phyloP scores from a whole-genome alignment of 1,284 basidiomycete species.

The Fomitopsis palustris region DNA sequence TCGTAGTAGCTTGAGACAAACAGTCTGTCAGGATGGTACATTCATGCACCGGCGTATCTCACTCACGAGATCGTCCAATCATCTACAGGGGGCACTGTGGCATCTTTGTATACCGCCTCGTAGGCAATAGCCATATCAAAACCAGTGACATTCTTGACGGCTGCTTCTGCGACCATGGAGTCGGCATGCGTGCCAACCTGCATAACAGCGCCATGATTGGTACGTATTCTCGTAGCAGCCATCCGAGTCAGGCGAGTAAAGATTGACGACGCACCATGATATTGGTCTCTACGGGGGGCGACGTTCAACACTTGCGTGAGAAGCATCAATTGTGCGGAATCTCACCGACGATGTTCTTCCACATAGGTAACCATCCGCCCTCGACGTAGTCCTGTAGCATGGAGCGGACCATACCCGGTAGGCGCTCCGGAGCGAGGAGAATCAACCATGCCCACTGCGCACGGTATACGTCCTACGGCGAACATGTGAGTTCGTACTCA shows the following conservation, averaged over 20 bases:
- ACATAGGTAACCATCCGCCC: conserved; percentile 87
- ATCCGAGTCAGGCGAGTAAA: too few relatives aligned
- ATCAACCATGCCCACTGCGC: conserved; percentile 80
- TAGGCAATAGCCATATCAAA: conserved; percentile 70
- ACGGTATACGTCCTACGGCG: conserved; percentile 66
- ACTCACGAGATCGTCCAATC: conserved; percentile 56
- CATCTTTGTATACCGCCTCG: conserved; percentile 76
- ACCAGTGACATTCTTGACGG: conserved; percentile 57
- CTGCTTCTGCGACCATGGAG: conserved; percentile 77
- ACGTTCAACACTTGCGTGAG: neutral
- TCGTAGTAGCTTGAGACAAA: conserved; percentile 54
- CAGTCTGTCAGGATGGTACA: neutral
- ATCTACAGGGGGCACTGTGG: conserved; percentile 59
- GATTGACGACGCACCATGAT: too few relatives aligned
- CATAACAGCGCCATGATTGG: too few relatives aligned
- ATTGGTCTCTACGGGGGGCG: conserved; percentile 51
- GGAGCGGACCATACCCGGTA: conserved; percentile 72
- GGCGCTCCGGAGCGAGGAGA: conserved; percentile 70
- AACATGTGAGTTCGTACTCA: neutral
- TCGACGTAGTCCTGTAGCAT: conserved; percentile 79
- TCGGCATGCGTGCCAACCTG: conserved; percentile 80
- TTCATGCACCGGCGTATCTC: too few relatives aligned
- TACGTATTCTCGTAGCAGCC: too few relatives aligned
- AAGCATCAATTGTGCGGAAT: too few relatives aligned
- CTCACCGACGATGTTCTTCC: conserved; percentile 81